Evolutionary conservation across 2,329 filamentous ascomycete genomes (phyloP).

Genomic region (Cordyceps cicadae): DNA sequence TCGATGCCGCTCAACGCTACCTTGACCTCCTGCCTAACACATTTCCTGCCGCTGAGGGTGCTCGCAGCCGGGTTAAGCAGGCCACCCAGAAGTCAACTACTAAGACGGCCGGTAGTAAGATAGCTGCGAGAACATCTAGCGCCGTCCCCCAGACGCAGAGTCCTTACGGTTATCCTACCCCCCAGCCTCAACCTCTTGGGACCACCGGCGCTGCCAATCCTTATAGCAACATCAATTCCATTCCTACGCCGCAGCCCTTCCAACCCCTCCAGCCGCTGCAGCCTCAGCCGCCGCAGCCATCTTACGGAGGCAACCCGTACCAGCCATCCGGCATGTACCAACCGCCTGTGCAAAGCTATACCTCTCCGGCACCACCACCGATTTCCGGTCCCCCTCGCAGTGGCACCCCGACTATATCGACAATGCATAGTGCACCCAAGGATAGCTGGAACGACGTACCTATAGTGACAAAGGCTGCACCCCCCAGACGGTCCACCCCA

Average conservation of each 20-base stretch:
- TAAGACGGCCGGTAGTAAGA: constrained; percentile 19
- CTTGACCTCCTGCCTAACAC: constrained; percentile 74
- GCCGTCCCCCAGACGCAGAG: constrained; percentile 33
- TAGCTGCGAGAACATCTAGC: constrained; percentile 24
- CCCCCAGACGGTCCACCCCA: constrained; percentile 66
- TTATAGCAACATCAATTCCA: constrained; percentile 15
- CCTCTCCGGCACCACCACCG: constrained; percentile 26
- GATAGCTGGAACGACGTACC: constrained; percentile 94
- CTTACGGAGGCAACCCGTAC: constrained; percentile 25
- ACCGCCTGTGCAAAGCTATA: constrained; percentile 37
- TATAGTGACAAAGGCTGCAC: constrained; percentile 67
- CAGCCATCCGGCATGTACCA: constrained; percentile 45
- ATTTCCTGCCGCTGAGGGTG: constrained; percentile 81
- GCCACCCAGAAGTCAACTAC: constrained; percentile 53
- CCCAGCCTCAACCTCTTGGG: constrained; percentile 29
- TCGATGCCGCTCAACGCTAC: constrained; percentile 83
- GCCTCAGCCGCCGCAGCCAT: constrained; percentile 21
- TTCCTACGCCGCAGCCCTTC: constrained; percentile 8
- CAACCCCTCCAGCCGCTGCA: constrained; percentile 19
- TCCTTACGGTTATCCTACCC: constrained; percentile 37
- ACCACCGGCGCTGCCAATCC: constrained; percentile 23
- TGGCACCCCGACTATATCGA: constrained; percentile 59
- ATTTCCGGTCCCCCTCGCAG: constrained; percentile 43
- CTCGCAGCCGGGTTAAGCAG: constrained; percentile 74
- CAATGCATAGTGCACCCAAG: constrained; percentile 57